phyloP scores from a whole-genome alignment of 352 stramenopile species.

The Globisporangium cederbergense region DNA sequence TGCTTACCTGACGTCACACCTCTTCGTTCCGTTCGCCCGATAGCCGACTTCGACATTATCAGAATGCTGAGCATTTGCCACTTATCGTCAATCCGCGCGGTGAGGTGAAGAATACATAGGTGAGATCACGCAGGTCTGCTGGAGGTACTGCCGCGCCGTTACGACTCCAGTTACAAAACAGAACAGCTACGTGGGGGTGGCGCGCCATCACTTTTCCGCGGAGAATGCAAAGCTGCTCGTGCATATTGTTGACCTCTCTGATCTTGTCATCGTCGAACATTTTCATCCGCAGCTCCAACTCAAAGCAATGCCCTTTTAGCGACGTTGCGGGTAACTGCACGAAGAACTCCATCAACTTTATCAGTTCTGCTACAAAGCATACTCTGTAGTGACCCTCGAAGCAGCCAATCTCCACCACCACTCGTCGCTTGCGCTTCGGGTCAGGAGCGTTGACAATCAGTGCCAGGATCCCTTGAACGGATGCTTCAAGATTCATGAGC shows the following conservation, averaged over 20 bases:
- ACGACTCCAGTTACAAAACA: not conserved
- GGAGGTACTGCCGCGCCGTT: not conserved
- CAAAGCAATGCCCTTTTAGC: not conserved
- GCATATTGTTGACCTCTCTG: not conserved
- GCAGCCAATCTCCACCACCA: not conserved
- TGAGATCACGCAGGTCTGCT: not conserved
- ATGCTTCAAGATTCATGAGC: not conserved
- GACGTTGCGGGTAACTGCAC: not conserved
- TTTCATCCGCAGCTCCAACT: not conserved
- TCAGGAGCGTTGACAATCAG: not conserved
- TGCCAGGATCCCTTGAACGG: not conserved
- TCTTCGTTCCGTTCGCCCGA: not conserved
- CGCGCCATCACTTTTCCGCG: not conserved
- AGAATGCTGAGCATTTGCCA: not conserved
- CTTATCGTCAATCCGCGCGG: not conserved
- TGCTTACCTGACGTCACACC: not conserved
- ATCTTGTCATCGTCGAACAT: not conserved
- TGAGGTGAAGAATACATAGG: not conserved
- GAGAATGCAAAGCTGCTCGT: not conserved
- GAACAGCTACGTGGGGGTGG: not conserved
- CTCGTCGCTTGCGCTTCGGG: not conserved
- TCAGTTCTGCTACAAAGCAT: not conserved
- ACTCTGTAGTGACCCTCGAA: not conserved
- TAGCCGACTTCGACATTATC: not conserved
- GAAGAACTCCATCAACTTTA: constrained; percentile 1